A percentile compares a stretch with the other conserved stretches of the same genome.
phyloP scores from a whole-genome alignment of 305 asterid species.

The Fraxinus baroniana region DNA sequence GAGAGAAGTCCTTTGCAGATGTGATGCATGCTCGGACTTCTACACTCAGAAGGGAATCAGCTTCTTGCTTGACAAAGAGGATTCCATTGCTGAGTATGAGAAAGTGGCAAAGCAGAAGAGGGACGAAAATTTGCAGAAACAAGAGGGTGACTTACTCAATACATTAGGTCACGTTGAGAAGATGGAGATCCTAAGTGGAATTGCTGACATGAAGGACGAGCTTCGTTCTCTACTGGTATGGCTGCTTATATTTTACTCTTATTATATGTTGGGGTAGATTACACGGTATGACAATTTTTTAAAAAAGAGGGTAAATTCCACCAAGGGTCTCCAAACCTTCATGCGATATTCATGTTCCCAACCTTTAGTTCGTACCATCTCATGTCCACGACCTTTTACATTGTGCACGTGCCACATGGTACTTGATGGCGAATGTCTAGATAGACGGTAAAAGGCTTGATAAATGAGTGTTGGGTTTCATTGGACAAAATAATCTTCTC shows the following conservation, averaged over 20 bases:
- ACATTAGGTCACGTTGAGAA: conserved; percentile 78
- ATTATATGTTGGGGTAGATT: background rate
- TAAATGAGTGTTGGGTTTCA: background rate
- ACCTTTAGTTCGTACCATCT: background rate
- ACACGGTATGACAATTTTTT: background rate
- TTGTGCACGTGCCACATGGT: background rate
- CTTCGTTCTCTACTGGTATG: conserved; percentile 67
- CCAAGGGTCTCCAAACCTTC: background rate
- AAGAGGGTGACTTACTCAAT: conserved; percentile 70
- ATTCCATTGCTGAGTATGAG: conserved; percentile 90
- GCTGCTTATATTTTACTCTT: background rate
- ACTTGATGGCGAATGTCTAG: background rate
- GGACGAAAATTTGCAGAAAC: conserved; percentile 69
- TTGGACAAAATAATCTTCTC: background rate
- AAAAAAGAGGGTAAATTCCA: background rate
- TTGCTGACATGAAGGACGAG: conserved; percentile 87
- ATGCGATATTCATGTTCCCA: background rate
- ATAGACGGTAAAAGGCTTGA: background rate
- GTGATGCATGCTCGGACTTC: conserved; percentile 55
- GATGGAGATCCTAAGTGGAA: conserved; percentile 75
- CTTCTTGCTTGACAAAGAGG: conserved; percentile 81
- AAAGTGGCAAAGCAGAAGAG: conserved; percentile 70
- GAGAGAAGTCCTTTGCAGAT: conserved; percentile 76
- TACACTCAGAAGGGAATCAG: conserved; percentile 57
- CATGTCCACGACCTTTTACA: background rate